A percentile compares a stretch with the other conserved stretches of the same genome.
Evolutionary conservation across 2,329 filamentous ascomycete species (phyloP).

Genomic region (Ciborinia camelliae): DNA sequence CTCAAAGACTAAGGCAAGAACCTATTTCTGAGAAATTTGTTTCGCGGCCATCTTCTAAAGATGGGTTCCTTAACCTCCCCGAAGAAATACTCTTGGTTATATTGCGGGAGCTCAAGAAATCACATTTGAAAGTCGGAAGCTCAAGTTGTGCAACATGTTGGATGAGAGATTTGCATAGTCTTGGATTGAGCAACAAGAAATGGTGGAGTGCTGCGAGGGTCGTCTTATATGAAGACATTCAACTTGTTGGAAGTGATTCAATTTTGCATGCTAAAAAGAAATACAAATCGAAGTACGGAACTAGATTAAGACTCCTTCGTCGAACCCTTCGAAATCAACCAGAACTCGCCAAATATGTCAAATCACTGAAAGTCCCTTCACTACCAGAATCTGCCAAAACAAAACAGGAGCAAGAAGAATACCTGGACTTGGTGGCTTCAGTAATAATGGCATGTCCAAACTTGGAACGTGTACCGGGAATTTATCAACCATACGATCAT

Average conservation of each 20-base stretch:
- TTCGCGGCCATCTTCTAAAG: conserved; percentile 40
- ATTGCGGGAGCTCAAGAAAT: conserved; percentile 50
- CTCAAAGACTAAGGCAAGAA: conserved; percentile 19
- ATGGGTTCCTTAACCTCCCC: conserved; percentile 54
- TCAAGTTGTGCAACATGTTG: conserved; percentile 61
- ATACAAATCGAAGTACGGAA: conserved; percentile 51
- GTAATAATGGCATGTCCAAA: conserved; percentile 64
- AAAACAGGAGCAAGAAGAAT: conserved; percentile 44
- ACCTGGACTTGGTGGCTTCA: conserved; percentile 56
- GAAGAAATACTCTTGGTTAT: conserved; percentile 58
- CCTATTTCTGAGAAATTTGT: conserved; percentile 20
- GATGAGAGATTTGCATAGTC: conserved; percentile 57
- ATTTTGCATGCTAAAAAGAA: conserved; percentile 50
- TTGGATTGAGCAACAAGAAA: conserved; percentile 50
- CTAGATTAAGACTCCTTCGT: conserved; percentile 54
- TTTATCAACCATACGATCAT: conserved; percentile 53
- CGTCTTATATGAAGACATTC: conserved; percentile 52
- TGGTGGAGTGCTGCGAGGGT: conserved; percentile 48
- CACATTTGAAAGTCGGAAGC: conserved; percentile 48
- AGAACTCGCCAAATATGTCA: conserved; percentile 53
- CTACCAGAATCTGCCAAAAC: conserved; percentile 40
- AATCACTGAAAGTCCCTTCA: conserved; percentile 54
- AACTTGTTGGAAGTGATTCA: conserved; percentile 56
- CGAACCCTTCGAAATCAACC: conserved; percentile 54
- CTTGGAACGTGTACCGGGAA: conserved; percentile 55